Base-by-base conservation (phyloP, 1,284 basidiomycete genomes). In the Caloboletus inedulis region DNA sequence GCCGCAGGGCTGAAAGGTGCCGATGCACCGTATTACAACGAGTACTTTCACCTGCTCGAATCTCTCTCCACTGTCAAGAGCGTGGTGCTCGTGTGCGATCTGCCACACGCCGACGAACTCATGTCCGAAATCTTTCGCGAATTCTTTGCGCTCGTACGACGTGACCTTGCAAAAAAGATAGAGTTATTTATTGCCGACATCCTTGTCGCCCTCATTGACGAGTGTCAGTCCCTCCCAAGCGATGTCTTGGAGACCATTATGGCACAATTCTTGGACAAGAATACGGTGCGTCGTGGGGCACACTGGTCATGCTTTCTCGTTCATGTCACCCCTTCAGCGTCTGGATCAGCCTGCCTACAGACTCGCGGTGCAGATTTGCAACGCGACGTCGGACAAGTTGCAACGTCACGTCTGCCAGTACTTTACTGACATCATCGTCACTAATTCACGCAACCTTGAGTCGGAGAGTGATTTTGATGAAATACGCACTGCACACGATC, bases 21-120 rank as follows among this genome's bases (percentile, higher is more conserved):
- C 0, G 84, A 86, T 60, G 76, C 80, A 2, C 78, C 83, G 0
- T 95, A 94, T 68, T 94, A 91, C 68, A 81, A 85, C 53, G 85
- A 96, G 74, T 98, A 95, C 74, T 96, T 89, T 62, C 91, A 94
- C 66, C 80, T 98, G 10, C 81, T 99, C 33, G 93, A 98, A 62
- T 92, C 85, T 29, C 78, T 99, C 14, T 91, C 94, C 6, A 91
- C 87, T 31, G 94, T 98, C 66, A 98, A 98, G 79, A 93, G 89
- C 59, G 86, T 98, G 29, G 92, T 95, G 3, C 82, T 99, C 56
- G 85, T 98, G 10, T 94, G 91, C 70, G 95, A 98, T 70, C 79
- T 98, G 6, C 88, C 89, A 0, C 84, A 85, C 29, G 84, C 87
- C 9, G 95, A 98, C 51, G 90, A 94, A 51, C 79, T 98, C 56